These are phyloP conservation scores for Huntiella bhutanensis DNA, from an alignment of 2,329 filamentous ascomycete species.

Conservation along the genomic window DNA sequence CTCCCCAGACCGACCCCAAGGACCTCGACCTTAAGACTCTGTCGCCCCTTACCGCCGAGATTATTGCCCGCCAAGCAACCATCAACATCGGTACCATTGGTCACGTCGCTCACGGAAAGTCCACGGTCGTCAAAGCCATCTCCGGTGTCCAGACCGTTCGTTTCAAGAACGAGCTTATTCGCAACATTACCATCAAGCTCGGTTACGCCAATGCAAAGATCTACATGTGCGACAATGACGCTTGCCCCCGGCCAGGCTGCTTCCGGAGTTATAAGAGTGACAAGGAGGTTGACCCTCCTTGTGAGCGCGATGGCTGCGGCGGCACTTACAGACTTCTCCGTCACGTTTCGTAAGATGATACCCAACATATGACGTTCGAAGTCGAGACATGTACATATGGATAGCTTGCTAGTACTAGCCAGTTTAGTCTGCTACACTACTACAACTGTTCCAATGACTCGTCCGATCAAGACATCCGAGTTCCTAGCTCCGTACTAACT, in stretches of 20 bases:
- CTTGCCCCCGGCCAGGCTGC: conserved; percentile 85
- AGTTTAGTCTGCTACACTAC: too few relatives aligned
- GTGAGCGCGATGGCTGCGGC: conserved; percentile 77
- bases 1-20: conserved; percentile 83
- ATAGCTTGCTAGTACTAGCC: too few relatives aligned
- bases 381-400: background rate
- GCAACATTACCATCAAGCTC: conserved; percentile 99
- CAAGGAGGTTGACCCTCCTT: conserved; percentile 93
- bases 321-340: conserved; percentile 77
- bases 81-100: conserved; percentile 99
- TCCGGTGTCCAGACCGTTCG: conserved; percentile 96
- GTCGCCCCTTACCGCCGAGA: conserved; percentile 79
- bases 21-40: conserved; percentile 67
- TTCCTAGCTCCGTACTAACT: conserved; percentile 14
- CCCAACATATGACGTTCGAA: background rate
- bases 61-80: conserved; percentile 92
- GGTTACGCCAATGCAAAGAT: conserved; percentile 99
- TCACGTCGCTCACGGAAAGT: conserved; percentile 97
- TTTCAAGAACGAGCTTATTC: conserved; percentile 98
- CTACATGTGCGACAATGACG: conserved; percentile 88
- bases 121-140: conserved; percentile 96
- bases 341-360: conserved; percentile 64
- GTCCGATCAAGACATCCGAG: too few relatives aligned
- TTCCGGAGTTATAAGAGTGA: conserved; percentile 97
- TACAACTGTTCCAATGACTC: too few relatives aligned